Evolutionary conservation across 176 grass and related monocot genomes (phyloP).

Genomic region (Triticum timopheevii): DNA sequence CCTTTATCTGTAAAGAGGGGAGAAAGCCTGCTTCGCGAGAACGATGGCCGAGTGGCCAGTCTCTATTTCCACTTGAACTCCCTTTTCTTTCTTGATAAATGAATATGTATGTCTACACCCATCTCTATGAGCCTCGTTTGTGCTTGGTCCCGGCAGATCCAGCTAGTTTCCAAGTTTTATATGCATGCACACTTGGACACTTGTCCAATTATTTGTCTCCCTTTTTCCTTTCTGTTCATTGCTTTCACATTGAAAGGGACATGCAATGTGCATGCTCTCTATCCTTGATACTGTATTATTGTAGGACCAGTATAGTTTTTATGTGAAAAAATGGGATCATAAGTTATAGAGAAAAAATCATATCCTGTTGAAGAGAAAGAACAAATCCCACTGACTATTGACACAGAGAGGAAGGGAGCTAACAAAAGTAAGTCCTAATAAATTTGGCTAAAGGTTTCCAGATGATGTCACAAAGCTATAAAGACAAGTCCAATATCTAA

Average conservation of each 20-base stretch:
- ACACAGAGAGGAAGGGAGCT: neutral
- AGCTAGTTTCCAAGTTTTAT: neutral
- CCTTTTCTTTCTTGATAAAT: too few species aligned
- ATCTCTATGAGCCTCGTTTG: too few species aligned
- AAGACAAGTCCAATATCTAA: neutral
- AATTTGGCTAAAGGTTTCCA: neutral
- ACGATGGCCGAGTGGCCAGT: too few species aligned
- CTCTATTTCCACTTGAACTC: too few species aligned
- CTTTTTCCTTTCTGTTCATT: neutral
- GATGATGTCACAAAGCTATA: neutral
- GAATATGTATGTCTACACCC: too few species aligned
- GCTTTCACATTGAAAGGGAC: neutral
- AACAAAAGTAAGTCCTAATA: neutral
- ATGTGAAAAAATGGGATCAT: neutral
- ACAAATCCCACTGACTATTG: neutral
- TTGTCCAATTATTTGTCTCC: neutral
- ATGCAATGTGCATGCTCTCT: neutral
- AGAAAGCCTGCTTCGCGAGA: too few species aligned
- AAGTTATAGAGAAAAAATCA: neutral
- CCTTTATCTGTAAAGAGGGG: too few species aligned
- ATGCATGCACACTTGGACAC: neutral
- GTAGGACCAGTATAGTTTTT: neutral
- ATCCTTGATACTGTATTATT: neutral
- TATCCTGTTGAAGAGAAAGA: neutral
- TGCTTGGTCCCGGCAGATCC: too few species aligned